phyloP scores from a whole-genome alignment of 495 filamentous ascomycete species.

The Immersiella caudata region DNA sequence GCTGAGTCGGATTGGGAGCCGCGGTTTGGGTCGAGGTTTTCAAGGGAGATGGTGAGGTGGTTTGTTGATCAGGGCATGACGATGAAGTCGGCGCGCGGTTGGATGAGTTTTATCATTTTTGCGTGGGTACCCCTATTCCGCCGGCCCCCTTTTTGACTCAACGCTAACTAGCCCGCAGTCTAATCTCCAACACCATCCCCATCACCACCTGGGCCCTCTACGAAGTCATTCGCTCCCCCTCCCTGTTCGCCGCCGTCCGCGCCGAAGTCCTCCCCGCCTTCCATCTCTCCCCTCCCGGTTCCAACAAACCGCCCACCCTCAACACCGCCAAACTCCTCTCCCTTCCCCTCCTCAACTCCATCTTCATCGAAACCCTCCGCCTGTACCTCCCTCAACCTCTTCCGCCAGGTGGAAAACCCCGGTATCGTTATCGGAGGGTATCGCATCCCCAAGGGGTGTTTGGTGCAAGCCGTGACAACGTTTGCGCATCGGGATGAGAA shows the following conservation, averaged over 20 bases:
- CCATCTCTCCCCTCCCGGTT: not conserved
- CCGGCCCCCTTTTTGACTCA: too few species aligned
- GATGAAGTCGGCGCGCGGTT: slow-evolving; percentile 13
- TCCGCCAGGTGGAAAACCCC: not conserved
- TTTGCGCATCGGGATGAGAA: slow-evolving; percentile 32
- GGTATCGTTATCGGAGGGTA: slow-evolving; percentile 27
- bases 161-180: slow-evolving; percentile 16
- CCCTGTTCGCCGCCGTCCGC: slow-evolving; percentile 24
- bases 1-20: slow-evolving; percentile 35
- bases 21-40: slow-evolving; percentile 30
- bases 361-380: slow-evolving; percentile 42
- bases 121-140: not conserved
- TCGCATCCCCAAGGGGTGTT: slow-evolving; percentile 19
- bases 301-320: slow-evolving; percentile 14
- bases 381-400: slow-evolving; percentile 27
- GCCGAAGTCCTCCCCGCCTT: slow-evolving; percentile 24
- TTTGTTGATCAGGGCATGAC: slow-evolving; percentile 27
- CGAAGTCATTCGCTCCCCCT: slow-evolving; percentile 30
- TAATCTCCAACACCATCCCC: slow-evolving; percentile 36
- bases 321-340: slow-evolving; percentile 32
- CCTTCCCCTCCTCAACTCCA: slow-evolving; percentile 40
- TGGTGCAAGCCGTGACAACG: slow-evolving; percentile 23
- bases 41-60: slow-evolving; percentile 28
- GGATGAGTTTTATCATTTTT: slow-evolving; percentile 16
- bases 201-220: slow-evolving; percentile 32